A percentile compares a stretch with the other conserved stretches of the same genome.
phyloP scores from a whole-genome alignment of 805 yeast species.

The Kodamaea fukazawae region DNA sequence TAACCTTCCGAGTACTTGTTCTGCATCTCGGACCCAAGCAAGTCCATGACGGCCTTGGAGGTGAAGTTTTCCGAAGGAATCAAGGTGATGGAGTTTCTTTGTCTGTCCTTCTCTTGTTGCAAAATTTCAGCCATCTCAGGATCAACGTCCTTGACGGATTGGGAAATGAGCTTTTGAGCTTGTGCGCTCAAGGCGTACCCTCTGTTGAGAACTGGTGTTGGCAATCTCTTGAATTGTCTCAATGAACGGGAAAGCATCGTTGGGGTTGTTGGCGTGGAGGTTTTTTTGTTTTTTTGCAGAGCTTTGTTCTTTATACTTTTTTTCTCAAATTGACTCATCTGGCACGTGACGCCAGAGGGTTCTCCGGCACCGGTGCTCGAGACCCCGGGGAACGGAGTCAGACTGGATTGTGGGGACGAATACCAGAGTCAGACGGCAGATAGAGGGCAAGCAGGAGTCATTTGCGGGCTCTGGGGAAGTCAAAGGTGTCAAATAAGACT shows the following conservation, averaged over 20 bases:
- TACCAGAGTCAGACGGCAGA: no score
- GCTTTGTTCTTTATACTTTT: constrained; percentile 2
- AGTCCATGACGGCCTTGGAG: constrained; percentile 91
- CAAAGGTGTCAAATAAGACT: no score
- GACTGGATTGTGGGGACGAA: no score
- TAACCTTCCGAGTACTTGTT: constrained; percentile 99
- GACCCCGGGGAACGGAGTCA: no score
- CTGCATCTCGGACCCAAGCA: constrained; percentile 96
- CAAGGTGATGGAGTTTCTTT: constrained; percentile 87
- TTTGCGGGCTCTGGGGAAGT: no score
- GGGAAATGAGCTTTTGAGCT: constrained; percentile 65
- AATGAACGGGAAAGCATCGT: constrained; percentile 32
- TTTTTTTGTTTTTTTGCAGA: background rate
- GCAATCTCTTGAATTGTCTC: constrained; percentile 17
- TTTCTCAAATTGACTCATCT: constrained; percentile 4
- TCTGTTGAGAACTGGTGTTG: constrained; percentile 16
- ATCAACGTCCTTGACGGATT: constrained; percentile 62
- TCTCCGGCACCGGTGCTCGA: no score
- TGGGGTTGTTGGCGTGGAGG: background rate
- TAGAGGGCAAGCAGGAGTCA: no score
- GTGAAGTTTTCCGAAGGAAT: constrained; percentile 98
- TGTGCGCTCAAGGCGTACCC: constrained; percentile 63
- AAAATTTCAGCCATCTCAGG: constrained; percentile 76
- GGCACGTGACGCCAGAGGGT: no score
- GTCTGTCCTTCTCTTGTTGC: constrained; percentile 82